Evolutionary conservation across 2,329 filamentous ascomycete genomes (phyloP).

Genomic region (Leptosphaerulina australis): DNA sequence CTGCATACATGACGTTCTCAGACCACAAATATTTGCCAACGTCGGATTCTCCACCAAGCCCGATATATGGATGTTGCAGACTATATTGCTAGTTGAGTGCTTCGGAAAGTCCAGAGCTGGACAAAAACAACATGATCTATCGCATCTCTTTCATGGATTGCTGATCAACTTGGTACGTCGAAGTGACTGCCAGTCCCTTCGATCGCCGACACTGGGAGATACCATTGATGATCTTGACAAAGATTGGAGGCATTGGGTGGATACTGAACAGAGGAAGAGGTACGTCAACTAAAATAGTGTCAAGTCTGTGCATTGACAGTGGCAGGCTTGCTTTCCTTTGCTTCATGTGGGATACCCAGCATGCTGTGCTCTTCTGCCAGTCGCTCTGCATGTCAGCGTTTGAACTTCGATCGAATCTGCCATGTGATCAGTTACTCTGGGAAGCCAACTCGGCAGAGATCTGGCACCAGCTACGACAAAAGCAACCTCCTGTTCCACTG

Average conservation of each 20-base stretch:
- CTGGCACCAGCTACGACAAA: slow-evolving; percentile 55
- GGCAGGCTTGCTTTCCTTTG: slow-evolving; percentile 61
- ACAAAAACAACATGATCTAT: slow-evolving; percentile 68
- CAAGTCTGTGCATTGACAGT: not conserved
- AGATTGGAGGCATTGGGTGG: slow-evolving; percentile 61
- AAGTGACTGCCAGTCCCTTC: slow-evolving; percentile 58
- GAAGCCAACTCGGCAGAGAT: slow-evolving; percentile 61
- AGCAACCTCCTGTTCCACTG: slow-evolving; percentile 47
- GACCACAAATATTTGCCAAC: slow-evolving; percentile 65
- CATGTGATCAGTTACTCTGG: slow-evolving; percentile 62
- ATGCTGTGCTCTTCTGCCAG: slow-evolving; percentile 69
- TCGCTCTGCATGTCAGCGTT: slow-evolving; percentile 70
- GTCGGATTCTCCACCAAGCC: slow-evolving; percentile 64
- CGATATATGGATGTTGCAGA: slow-evolving; percentile 66
- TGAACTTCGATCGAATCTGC: slow-evolving; percentile 63
- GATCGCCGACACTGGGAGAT: slow-evolving; percentile 45
- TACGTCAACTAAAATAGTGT: slow-evolving; percentile 18
- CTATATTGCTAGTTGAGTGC: slow-evolving; percentile 67
- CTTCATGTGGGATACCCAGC: slow-evolving; percentile 71
- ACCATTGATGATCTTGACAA: slow-evolving; percentile 51
- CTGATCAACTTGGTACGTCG: slow-evolving; percentile 62
- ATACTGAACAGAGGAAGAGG: slow-evolving; percentile 65
- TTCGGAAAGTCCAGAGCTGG: slow-evolving; percentile 68
- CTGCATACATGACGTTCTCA: slow-evolving; percentile 65
- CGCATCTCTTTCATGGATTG: slow-evolving; percentile 64